Evolutionary conservation across 306 rosid species (phyloP), one percentile per base, ranked within the genome.

Genomic region (Purshia tridentata): DNA sequence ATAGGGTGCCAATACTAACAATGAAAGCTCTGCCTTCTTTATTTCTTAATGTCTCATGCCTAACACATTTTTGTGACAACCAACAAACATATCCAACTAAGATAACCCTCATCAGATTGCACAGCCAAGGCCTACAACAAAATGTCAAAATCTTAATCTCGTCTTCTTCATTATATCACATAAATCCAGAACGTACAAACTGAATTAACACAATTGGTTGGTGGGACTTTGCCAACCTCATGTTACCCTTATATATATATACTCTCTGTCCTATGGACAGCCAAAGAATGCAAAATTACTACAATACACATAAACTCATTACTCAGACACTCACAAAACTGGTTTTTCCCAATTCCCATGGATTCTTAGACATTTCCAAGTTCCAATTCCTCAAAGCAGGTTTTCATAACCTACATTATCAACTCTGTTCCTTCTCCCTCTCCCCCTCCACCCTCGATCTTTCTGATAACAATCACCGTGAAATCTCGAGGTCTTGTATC

Each of bases 341-440:
- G 22, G 76, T 46, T 78, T 76, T 57, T 79, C 75, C 78, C 65
- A 78, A 71, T 65, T 51, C 78, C 81, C 57, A 23, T 83, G 47
- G 57, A 60, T 62, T 76, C 42, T 56, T 70, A 46, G 35, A 22
- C 58, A 69, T 35, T 59, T 46, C 63, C 44, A 67, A 9, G 69
- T 61, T 72, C 76, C 82, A 67, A 69, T 64, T 70, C 77, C 75
- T 70, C 16, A 77, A 51, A 76, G 52, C 48, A 48, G 54, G 76
- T 47, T 72, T 72, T 76, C 82, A 72, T 72, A 60, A 6, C 68
- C 65, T 49, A 77, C 83, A 82, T 76, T 76, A 11, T 45, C 86
- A 49, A 72, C 74, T 71, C 62, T 75, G 70, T 72, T 76, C 77
- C 80, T 81, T 62, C 87, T 83, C 79, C 90, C 92, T 69, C 83